A percentile compares a stretch with the other conserved stretches of the same genome.
phyloP scores from a whole-genome alignment of 768 basidiomycete genomes.

The Gloeophyllum trabeum region DNA sequence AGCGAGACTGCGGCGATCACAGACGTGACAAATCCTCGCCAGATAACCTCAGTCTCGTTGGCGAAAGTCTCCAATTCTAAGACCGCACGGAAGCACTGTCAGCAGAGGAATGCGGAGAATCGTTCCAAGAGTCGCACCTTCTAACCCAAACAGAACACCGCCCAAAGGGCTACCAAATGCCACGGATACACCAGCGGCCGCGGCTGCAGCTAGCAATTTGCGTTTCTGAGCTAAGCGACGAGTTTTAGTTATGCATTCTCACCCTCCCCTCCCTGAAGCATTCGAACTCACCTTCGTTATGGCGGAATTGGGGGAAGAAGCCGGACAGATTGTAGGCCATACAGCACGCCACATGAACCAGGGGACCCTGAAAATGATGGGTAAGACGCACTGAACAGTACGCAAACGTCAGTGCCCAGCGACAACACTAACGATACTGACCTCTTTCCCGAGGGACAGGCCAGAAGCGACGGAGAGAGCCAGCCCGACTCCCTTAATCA shows the following conservation, averaged over 20 bases:
- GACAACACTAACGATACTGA: constrained; percentile 15
- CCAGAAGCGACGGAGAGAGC: constrained; percentile 81
- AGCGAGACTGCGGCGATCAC: constrained; percentile 79
- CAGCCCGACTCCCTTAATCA: constrained; percentile 77
- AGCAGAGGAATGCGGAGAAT: not conserved
- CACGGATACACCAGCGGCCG: constrained; percentile 79
- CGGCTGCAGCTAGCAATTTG: constrained; percentile 72
- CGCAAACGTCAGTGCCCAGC: constrained; percentile 4
- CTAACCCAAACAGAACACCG: constrained; percentile 77
- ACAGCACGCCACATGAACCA: constrained; percentile 81
- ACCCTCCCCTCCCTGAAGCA: not conserved
- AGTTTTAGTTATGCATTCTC: not conserved
- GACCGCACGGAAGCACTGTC: constrained; percentile 4
- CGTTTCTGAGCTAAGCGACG: constrained; percentile 54
- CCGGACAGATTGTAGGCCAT: constrained; percentile 62
- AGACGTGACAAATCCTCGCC: constrained; percentile 84
- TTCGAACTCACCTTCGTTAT: constrained; percentile 54
- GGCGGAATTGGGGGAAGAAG: constrained; percentile 57
- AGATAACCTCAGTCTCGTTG: constrained; percentile 68
- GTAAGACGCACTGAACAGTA: constrained; percentile 2
- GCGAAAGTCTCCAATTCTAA: constrained; percentile 57
- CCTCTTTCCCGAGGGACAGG: constrained; percentile 78
- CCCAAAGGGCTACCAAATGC: constrained; percentile 85
- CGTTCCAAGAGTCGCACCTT: constrained; percentile 27
- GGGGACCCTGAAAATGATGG: constrained; percentile 42